These are phyloP conservation scores for Cenchrus fungigraminus DNA, from an alignment of 176 grass and related monocot species.

Conservation along the genomic window DNA sequence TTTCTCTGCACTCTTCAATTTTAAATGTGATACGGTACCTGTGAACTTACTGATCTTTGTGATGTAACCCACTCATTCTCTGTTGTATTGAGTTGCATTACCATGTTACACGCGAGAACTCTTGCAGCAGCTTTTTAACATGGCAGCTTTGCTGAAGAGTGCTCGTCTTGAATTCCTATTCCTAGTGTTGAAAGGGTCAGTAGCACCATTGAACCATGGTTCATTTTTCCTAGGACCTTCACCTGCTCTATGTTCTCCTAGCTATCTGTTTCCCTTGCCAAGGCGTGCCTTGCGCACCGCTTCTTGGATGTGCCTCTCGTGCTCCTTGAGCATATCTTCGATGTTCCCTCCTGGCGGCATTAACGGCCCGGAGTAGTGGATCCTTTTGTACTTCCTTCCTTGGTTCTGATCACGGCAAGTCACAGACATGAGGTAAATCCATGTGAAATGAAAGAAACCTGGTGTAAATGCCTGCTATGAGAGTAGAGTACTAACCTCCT, in stretches of 20 bases:
- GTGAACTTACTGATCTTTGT: conserved; percentile 1
- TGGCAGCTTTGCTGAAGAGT: conserved; percentile 26
- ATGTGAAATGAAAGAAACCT: conserved; percentile 29
- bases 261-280: conserved; percentile 44
- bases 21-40: neutral
- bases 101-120: neutral
- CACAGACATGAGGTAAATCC: conserved; percentile 18
- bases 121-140: conserved; percentile 20
- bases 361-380: conserved; percentile 88
- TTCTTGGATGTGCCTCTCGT: conserved; percentile 84
- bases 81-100: neutral
- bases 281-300: conserved; percentile 81
- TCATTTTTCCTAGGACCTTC: conserved; percentile 16
- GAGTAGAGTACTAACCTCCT: conserved; percentile 50
- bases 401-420: conserved; percentile 48
- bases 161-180: neutral
- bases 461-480: neutral
- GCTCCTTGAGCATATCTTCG: conserved; percentile 92
- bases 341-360: conserved; percentile 75
- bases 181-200: neutral
- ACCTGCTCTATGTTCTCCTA: conserved; percentile 17
- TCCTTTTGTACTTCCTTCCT: conserved; percentile 63
- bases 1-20: neutral
- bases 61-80: neutral
- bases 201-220: neutral